Evolutionary conservation across 768 basidiomycete genomes (phyloP).

Genomic region (Xerocomus spinulosus): DNA sequence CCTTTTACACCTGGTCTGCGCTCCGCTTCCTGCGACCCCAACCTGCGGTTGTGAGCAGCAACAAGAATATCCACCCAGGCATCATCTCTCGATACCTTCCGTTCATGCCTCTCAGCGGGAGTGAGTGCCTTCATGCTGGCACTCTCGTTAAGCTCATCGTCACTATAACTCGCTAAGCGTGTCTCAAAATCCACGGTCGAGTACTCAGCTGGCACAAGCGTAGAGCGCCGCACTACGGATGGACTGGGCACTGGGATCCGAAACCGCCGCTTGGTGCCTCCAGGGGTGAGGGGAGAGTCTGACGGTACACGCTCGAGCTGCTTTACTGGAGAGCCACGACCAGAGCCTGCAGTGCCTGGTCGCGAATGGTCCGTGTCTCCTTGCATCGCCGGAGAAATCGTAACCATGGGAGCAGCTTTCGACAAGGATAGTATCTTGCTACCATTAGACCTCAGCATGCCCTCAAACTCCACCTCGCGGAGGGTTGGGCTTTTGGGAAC

Average conservation of each 20-base stretch:
- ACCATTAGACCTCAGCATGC: constrained; percentile 54
- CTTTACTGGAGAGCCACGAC: constrained; percentile 13
- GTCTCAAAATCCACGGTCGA: constrained; percentile 82
- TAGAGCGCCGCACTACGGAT: constrained; percentile 42
- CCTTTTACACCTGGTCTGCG: constrained; percentile 24
- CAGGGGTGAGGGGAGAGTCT: constrained; percentile 27
- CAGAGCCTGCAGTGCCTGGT: constrained; percentile 22
- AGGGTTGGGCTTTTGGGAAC: constrained; percentile 49
- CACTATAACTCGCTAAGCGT: constrained; percentile 60
- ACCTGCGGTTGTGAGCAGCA: constrained; percentile 46
- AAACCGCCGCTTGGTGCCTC: constrained; percentile 46
- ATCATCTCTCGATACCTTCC: constrained; percentile 53
- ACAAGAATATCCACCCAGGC: constrained; percentile 89
- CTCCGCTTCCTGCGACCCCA: constrained; percentile 55
- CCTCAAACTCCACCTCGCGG: constrained; percentile 78
- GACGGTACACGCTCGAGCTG: constrained; percentile 25
- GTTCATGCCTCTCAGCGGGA: constrained; percentile 39
- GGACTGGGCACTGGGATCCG: constrained; percentile 59
- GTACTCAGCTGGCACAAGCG: constrained; percentile 67
- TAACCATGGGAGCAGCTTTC: constrained; percentile 23
- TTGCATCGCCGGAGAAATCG: constrained; percentile 20
- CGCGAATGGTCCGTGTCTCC: constrained; percentile 34
- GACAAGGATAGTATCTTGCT: constrained; percentile 38
- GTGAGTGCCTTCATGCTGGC: constrained; percentile 36
- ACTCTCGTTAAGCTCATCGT: constrained; percentile 42